Percentiles rank a stretch among this genome's conserved stretches.
phyloP scores from a whole-genome alignment of 2,329 filamentous ascomycete species.

The Neonectria coccinea region DNA sequence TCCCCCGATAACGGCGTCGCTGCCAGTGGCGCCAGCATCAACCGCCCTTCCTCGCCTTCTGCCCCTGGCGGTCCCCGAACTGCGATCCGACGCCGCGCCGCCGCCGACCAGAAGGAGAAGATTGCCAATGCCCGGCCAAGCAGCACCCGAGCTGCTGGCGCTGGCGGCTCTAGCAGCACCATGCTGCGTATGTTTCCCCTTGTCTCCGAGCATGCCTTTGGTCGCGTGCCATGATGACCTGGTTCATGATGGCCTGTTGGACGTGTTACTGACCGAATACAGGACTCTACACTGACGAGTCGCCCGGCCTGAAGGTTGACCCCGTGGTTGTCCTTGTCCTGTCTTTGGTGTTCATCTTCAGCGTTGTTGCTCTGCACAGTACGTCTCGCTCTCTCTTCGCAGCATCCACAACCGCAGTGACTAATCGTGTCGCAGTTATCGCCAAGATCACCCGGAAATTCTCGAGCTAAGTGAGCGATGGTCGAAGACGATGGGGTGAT shows the following conservation, averaged over 20 bases:
- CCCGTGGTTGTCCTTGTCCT: conserved; percentile 97
- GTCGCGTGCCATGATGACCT: conserved; percentile 19
- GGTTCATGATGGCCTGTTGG: not conserved
- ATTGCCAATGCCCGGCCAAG: conserved; percentile 92
- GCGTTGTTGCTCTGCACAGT: conserved; percentile 97
- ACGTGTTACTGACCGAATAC: conserved; percentile 44
- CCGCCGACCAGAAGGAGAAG: conserved; percentile 97
- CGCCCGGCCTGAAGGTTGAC: conserved; percentile 95
- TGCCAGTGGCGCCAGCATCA: conserved; percentile 75
- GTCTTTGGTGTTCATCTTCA: conserved; percentile 98
- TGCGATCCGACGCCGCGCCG: conserved; percentile 93
- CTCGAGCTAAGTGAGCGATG: conserved; percentile 64
- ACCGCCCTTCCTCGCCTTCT: conserved; percentile 85
- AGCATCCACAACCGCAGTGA: not conserved
- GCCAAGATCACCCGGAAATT: conserved; percentile 95
- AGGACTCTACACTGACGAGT: conserved; percentile 98
- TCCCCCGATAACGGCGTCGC: conserved; percentile 70
- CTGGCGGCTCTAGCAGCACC: conserved; percentile 95
- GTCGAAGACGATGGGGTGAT: conserved; percentile 25
- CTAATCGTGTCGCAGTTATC: conserved; percentile 74
- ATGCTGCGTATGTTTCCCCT: conserved; percentile 84
- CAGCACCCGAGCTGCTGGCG: conserved; percentile 92
- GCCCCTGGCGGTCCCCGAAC: conserved; percentile 95
- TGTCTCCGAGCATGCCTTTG: not conserved
- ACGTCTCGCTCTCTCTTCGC: conserved; percentile 55